Evolutionary conservation across 2,329 filamentous ascomycete genomes (phyloP), one percentile per base, ranked within the genome.

Genomic region (Venturia carpophila): DNA sequence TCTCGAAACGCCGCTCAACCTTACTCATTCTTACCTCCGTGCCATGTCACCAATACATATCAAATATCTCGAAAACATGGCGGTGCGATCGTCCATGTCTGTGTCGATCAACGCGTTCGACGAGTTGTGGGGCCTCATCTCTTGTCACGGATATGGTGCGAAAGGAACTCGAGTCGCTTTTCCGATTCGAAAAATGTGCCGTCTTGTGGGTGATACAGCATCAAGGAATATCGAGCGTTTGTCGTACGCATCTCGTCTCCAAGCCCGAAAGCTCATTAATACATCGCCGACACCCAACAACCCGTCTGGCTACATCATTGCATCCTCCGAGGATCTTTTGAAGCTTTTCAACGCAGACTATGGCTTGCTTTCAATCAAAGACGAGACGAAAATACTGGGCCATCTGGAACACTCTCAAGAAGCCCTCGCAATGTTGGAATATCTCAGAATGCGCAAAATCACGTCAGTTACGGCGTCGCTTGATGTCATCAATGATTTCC

Each of bases 41-140:
- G 91, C 92, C 68, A 96, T 96, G 85, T 95, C 91, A 0, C 91
- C 92, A 0, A 92, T 96, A 52, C 91, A 94, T 71, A 75, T 96
- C 64, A 95, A 95, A 71, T 96, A 96, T 70, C 80, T 96, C 3
- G 83, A 79, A 6, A 92, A 96, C 72, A 96, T 96, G 92, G 88
- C 87, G 9, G 91, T 96, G 0, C 86, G 91, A n/a, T 91, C 91
- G 0, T 96, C 91, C 68, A 96, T 96, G 91, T 96, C 91, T 0
- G 92, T 96, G 67, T 95, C 91, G 0, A 90, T 96, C 71, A 94
- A 91, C 68, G 90, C 90, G 0, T 94, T 95, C 70, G 82, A 84
- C 69, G 89, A 95, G 70, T 77, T 96, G 0, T 96, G 92, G 92
- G 92, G 92, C 0, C 78, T 96, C 37, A 91, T 96, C 49, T 87